Conservation (phyloP, 306 rosid species). For the Cucumis hystrix region DNA sequence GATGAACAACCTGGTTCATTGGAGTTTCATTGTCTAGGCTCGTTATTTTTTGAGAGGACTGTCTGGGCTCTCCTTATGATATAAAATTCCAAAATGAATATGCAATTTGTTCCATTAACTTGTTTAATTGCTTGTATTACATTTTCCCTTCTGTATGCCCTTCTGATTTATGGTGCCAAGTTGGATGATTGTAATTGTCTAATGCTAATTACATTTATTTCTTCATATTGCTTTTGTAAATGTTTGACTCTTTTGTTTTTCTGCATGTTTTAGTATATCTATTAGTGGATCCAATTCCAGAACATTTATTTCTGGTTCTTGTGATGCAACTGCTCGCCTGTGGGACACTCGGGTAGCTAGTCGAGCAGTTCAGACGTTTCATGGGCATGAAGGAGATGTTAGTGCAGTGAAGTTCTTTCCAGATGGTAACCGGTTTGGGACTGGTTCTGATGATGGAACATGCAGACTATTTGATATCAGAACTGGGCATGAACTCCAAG, state of each 20-base stretch:
- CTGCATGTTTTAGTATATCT: constrained; percentile 47
- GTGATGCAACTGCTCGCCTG: constrained; percentile 82
- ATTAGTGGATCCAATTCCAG: constrained; percentile 72
- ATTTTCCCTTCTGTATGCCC: not conserved
- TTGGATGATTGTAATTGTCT: not conserved
- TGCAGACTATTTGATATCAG: constrained; percentile 87
- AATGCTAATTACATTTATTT: not conserved
- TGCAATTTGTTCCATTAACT: not conserved
- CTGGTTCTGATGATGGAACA: constrained; percentile 95
- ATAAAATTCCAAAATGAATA: not conserved
- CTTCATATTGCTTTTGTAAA: not conserved
- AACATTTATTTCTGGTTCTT: constrained; percentile 90
- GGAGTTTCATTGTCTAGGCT: not conserved
- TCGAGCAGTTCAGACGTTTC: constrained; percentile 82
- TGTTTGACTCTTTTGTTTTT: not conserved
- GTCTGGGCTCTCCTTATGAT: not conserved
- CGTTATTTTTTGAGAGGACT: not conserved
- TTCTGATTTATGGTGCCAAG: not conserved
- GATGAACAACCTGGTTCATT: not conserved
- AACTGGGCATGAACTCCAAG: constrained; percentile 95
- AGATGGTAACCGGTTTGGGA: constrained; percentile 94
- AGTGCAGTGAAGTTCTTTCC: constrained; percentile 82
- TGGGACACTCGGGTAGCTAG: constrained; percentile 99
- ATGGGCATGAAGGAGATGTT: constrained; percentile 83
- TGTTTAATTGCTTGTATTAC: not conserved